These are phyloP conservation scores for Fonsecaea monophora DNA, from an alignment of 2,329 filamentous ascomycete species.

Conservation along the genomic window DNA sequence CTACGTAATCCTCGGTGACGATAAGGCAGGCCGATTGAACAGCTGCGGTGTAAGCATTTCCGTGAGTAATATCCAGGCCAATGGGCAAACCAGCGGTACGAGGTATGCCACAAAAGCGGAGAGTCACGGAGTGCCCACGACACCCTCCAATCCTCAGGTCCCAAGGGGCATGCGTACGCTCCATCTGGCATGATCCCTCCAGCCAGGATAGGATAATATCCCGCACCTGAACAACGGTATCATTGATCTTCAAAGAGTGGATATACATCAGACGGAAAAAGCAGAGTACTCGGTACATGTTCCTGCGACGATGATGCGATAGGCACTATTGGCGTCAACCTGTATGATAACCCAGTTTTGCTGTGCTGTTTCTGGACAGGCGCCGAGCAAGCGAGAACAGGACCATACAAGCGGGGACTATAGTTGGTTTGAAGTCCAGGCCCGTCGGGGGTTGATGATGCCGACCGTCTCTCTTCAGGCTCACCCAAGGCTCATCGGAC, in stretches of 20 bases:
- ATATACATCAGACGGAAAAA: conserved; percentile 11
- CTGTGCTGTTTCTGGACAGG: neutral
- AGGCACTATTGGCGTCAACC: conserved; percentile 3
- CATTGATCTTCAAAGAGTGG: conserved; percentile 14
- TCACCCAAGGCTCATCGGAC: neutral
- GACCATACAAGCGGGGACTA: neutral
- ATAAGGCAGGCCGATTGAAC: conserved; percentile 4
- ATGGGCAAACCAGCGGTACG: neutral
- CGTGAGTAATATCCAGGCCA: conserved; percentile 5
- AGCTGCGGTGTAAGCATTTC: conserved; percentile 11
- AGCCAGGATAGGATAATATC: conserved; percentile 2
- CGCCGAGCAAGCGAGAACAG: conserved; percentile 7
- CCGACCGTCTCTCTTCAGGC: conserved; percentile 13
- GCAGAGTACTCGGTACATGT: neutral
- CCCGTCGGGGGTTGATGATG: conserved; percentile 21
- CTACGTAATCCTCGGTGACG: conserved; percentile 14
- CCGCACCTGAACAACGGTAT: conserved; percentile 8
- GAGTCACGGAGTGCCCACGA: neutral
- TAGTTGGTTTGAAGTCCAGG: neutral
- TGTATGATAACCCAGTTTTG: conserved; percentile 5
- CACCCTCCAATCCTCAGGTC: neutral
- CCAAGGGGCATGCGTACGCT: neutral
- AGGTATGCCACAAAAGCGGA: neutral
- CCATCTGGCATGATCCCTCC: neutral
- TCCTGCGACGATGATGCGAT: conserved; percentile 1